Conservation (phyloP, 2,329 filamentous ascomycete genomes). For the Orbilia oligospora region DNA sequence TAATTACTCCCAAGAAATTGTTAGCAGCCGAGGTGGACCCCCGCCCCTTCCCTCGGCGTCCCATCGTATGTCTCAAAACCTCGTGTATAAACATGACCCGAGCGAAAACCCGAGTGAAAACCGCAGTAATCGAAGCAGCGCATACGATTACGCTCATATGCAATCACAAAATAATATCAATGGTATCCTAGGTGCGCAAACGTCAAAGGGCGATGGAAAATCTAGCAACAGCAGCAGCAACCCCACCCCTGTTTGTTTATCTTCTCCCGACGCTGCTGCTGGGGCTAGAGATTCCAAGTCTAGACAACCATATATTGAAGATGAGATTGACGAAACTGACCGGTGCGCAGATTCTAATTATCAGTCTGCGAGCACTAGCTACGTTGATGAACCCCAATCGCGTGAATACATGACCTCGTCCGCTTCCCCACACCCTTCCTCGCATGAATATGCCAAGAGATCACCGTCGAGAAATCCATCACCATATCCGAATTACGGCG, state of each 20-base stretch:
- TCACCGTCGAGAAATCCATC: conserved; percentile 40
- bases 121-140: conserved; percentile 55
- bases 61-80: conserved; percentile 56
- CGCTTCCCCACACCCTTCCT: conserved; percentile 8
- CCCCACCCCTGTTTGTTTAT: background rate
- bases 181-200: conserved; percentile 61
- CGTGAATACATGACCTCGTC: conserved; percentile 55
- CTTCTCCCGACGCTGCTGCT: conserved; percentile 30
- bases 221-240: conserved; percentile 6
- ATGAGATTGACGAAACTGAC: conserved; percentile 61
- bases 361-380: conserved; percentile 58
- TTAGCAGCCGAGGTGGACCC: conserved; percentile 34
- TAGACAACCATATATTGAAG: conserved; percentile 61
- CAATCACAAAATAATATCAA: conserved; percentile 45
- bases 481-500: conserved; percentile 36
- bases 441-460: conserved; percentile 44
- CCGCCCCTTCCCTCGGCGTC: conserved; percentile 48
- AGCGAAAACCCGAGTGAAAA: conserved; percentile 56
- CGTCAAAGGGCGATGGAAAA: conserved; percentile 32
- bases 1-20: conserved; percentile 55
- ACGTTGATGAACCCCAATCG: conserved; percentile 52
- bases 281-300: conserved; percentile 48
- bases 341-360: conserved; percentile 57
- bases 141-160: conserved; percentile 46
- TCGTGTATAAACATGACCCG: conserved; percentile 59